These are phyloP conservation scores for Knoxia roxburghii DNA, from an alignment of 257 asterid genomes.

Conservation along the genomic window DNA sequence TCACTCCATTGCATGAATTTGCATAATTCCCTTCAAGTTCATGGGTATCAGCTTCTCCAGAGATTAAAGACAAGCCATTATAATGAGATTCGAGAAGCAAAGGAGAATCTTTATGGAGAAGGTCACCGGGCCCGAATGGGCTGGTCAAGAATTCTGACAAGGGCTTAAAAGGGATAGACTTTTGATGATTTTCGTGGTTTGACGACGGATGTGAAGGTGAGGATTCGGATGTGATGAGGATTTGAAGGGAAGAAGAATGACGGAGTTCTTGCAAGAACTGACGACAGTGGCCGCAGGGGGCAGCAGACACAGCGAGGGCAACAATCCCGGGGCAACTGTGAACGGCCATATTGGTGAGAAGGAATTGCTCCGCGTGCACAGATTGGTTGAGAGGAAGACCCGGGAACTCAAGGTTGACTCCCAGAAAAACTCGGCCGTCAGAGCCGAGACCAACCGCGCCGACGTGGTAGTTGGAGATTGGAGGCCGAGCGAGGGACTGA, in stretches of 20 bases:
- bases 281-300: conserved; percentile 98
- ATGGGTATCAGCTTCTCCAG: conserved; percentile 14
- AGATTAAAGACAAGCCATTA: conserved; percentile 30
- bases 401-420: conserved; percentile 85
- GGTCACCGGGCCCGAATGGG: conserved; percentile 83
- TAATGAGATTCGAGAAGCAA: conserved; percentile 56
- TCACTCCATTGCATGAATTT: conserved; percentile 31
- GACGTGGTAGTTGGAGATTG: conserved; percentile 75
- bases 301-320: conserved; percentile 74
- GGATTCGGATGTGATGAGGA: conserved; percentile 36
- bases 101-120: conserved; percentile 57
- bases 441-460: conserved; percentile 86
- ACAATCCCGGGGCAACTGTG: conserved; percentile 53
- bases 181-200: not conserved
- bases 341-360: conserved; percentile 51
- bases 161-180: conserved; percentile 32
- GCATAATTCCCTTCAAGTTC: conserved; percentile 5
- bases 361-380: conserved; percentile 90
- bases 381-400: conserved; percentile 77
- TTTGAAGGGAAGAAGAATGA: conserved; percentile 40
- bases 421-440: conserved; percentile 75
- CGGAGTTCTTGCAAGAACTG: conserved; percentile 87
- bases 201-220: not conserved
- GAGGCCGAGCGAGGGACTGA: conserved; percentile 68
- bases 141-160: conserved; percentile 45